A percentile compares a stretch with the other conserved stretches of the same genome.
Conservation (phyloP, 1,284 basidiomycete species). For the Rhodofomes roseus region DNA sequence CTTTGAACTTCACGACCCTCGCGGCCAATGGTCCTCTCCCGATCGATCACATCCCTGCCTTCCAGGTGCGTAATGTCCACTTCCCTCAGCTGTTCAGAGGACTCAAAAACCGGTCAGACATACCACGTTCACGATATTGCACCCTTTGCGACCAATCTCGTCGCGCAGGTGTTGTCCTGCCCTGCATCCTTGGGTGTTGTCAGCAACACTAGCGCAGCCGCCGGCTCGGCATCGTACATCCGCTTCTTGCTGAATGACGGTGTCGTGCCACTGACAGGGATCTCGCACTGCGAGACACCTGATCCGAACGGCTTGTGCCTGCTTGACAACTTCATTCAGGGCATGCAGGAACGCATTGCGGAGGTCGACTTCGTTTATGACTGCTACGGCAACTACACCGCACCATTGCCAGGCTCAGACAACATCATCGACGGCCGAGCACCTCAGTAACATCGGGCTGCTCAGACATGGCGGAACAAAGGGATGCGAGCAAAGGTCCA, state of each 20-base stretch:
- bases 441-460: neutral
- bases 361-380: constrained; percentile 22
- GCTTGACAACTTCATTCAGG: constrained; percentile 18
- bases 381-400: constrained; percentile 22
- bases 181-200: constrained; percentile 23
- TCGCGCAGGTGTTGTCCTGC: constrained; percentile 62
- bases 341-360: constrained; percentile 22
- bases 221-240: constrained; percentile 36
- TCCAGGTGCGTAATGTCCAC: constrained; percentile 39
- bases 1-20: constrained; percentile 61
- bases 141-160: constrained; percentile 54
- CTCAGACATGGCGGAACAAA: neutral
- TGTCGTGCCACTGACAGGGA: constrained; percentile 50
- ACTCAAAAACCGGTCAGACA: constrained; percentile 27
- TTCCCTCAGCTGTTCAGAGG: too few relatives aligned
- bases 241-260: constrained; percentile 57
- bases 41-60: constrained; percentile 50
- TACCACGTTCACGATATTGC: constrained; percentile 43
- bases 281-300: constrained; percentile 17
- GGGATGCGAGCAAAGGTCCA: too few relatives aligned
- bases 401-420: constrained; percentile 12
- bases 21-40: constrained; percentile 53
- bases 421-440: constrained; percentile 17
- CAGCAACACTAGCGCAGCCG: neutral
- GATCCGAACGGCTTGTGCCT: constrained; percentile 22